phyloP scores from a whole-genome alignment of 257 asterid genomes.

The Jaltomata sinuosa region DNA sequence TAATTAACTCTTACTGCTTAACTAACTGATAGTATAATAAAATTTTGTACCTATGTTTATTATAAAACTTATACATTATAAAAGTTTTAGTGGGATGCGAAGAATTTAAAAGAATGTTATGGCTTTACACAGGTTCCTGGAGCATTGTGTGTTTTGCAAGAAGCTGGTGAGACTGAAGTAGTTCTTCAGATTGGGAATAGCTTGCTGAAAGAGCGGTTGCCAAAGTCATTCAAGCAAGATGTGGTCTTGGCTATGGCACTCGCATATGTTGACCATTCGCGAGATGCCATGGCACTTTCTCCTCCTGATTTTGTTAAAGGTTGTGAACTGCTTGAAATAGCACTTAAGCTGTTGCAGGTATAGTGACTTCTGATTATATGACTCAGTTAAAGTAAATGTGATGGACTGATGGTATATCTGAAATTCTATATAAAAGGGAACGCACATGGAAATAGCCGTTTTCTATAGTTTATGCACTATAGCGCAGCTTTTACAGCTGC shows the following conservation, averaged over 20 bases:
- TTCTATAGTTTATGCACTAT: not conserved
- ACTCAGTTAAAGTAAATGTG: not conserved
- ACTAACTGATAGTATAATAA: not conserved
- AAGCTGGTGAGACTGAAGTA: slow-evolving; percentile 81
- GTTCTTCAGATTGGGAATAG: slow-evolving; percentile 83
- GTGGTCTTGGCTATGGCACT: slow-evolving; percentile 87
- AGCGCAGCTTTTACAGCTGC: not conserved
- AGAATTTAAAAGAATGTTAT: not conserved
- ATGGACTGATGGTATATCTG: not conserved
- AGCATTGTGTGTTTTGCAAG: slow-evolving; percentile 85
- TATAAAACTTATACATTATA: not conserved
- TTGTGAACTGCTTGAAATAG: slow-evolving; percentile 86
- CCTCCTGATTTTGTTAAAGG: slow-evolving; percentile 90
- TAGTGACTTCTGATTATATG: not conserved
- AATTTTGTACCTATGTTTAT: not conserved
- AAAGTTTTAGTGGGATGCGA: not conserved
- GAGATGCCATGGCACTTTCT: slow-evolving; percentile 81
- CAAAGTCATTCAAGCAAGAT: slow-evolving; percentile 92
- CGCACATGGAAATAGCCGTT: not conserved
- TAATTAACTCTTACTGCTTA: not conserved
- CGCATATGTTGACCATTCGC: slow-evolving; percentile 82
- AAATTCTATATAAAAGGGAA: not conserved
- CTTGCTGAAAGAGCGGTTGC: slow-evolving; percentile 80
- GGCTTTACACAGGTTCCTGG: slow-evolving; percentile 67
- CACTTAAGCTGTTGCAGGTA: slow-evolving; percentile 86